These are phyloP conservation scores for Giardia duodenalis DNA, from an alignment of 208 protist species.

Conservation along the genomic window DNA sequence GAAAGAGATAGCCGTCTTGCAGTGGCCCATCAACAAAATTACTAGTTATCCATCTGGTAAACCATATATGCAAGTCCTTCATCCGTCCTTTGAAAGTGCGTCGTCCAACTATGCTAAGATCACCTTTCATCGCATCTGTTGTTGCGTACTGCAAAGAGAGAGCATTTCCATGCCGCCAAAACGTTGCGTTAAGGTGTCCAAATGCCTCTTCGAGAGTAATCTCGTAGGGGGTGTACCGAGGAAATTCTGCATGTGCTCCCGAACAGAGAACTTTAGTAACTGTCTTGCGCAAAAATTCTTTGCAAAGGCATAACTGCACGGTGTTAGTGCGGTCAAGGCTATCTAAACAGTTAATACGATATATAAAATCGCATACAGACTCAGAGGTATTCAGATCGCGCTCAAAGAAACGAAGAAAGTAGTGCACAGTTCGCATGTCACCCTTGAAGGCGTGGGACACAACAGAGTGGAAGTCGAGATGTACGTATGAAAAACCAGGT, in stretches of 20 bases:
- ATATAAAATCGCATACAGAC: too few species aligned
- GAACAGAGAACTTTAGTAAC: background rate
- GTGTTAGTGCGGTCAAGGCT: background rate
- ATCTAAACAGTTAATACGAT: slow-evolving; percentile 1
- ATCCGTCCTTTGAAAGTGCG: background rate
- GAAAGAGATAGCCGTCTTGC: background rate
- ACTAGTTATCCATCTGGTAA: background rate
- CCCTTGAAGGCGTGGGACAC: background rate
- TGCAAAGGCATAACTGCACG: background rate
- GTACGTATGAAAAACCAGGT: background rate
- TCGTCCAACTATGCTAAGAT: background rate
- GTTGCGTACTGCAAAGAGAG: background rate
- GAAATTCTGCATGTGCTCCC: too few species aligned
- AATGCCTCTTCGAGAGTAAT: background rate
- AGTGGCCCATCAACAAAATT: background rate
- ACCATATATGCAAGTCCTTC: background rate
- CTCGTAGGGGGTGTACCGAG: background rate
- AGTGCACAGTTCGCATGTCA: background rate
- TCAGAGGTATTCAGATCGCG: background rate
- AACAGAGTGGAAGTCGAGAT: background rate
- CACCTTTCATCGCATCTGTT: background rate
- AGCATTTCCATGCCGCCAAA: background rate
- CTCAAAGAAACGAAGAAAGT: background rate
- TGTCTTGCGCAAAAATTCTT: background rate
- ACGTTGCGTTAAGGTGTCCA: background rate